These are phyloP conservation scores for Colletotrichum acutatum DNA, from an alignment of 2,329 filamentous ascomycete genomes.

Conservation along the genomic window DNA sequence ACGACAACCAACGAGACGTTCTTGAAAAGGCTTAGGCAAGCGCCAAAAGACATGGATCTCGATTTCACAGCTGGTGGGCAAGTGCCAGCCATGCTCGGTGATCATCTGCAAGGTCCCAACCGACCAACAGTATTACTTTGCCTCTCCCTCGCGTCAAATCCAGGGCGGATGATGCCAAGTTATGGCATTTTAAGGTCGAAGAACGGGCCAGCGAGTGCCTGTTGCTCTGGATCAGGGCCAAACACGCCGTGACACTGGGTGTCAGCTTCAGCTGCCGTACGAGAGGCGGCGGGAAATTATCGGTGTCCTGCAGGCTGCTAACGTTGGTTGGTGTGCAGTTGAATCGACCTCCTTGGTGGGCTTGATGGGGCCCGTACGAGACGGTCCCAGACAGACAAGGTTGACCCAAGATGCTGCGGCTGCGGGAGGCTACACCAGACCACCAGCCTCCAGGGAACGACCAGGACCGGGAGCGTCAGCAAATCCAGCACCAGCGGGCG, in stretches of 20 bases:
- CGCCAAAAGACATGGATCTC: constrained; percentile 5
- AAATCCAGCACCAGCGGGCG: not conserved
- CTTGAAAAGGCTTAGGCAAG: not conserved
- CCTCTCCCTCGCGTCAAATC: constrained; percentile 5
- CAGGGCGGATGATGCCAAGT: not conserved
- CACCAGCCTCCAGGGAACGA: constrained; percentile 7
- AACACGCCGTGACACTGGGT: constrained; percentile 1
- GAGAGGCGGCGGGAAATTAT: constrained; percentile 11
- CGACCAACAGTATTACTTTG: not conserved
- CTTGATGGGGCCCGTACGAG: not conserved
- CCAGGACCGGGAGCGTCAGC: constrained; percentile 4
- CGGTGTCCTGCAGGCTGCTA: constrained; percentile 1
- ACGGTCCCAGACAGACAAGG: constrained; percentile 17
- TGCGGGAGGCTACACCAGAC: constrained; percentile 18
- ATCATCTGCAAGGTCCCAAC: not conserved
- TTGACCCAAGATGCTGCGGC: constrained; percentile 25
- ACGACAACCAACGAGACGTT: not conserved
- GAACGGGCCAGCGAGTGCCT: constrained; percentile 4
- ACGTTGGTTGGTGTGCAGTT: not conserved
- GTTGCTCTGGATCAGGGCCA: constrained; percentile 6
- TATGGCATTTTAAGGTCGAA: not conserved
- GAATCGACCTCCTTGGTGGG: not conserved
- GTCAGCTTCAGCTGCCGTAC: not conserved
- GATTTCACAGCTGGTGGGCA: constrained; percentile 4
- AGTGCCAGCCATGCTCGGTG: constrained; percentile 3